Evolutionary conservation across 139 green algal species (phyloP), one percentile per base, ranked within the genome.

Genomic region (Picochlorum sp.): DNA sequence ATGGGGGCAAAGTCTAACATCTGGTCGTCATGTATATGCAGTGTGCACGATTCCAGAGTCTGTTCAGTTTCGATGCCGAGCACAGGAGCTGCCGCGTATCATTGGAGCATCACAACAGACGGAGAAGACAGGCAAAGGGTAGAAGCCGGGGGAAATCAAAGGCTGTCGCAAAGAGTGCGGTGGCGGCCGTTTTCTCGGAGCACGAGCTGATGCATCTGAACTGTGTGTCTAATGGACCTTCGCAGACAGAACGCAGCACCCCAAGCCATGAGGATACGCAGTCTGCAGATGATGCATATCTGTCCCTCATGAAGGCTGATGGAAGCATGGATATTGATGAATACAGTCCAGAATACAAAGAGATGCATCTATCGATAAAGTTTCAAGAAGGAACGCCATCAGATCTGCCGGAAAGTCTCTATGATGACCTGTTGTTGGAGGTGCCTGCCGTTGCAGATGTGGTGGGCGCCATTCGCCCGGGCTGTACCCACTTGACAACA

Each of bases 1-100:
- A 11, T 41, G 34, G 8, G 34, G 34, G 34, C 34, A 41, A 41
- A 41, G 34, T 41, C 34, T 41, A 41, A 41, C 8, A 41, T 41
- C 7, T 41, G 34, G 2, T 13, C 34, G 34, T 41, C 34, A 41
- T 41, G 34, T 41, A 41, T 41, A 41, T 11, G 34, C 34, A 41
- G 81, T 94, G 86, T 61, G 85, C 84, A 14, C 81, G 85, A 62
- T 95, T 96, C 66, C 88, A 96, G 49, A 74, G 85, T 44, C 75
- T 96, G 9, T 60, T 59, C 0, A 80, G 86, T 30, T 96, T 95
- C 68, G 88, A 96, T 63, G 83, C 77, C 18, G 77, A 81, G 52
- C 81, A 84, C 51, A 83, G 87, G 68, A 85, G 70, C 59, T 94
- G 86, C 75, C 76, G 86, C 37, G 76, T 83, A 30, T 75, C 86